These are phyloP conservation scores for Stropharia rugosoannulata DNA, from an alignment of 768 basidiomycete species.

Conservation along the genomic window DNA sequence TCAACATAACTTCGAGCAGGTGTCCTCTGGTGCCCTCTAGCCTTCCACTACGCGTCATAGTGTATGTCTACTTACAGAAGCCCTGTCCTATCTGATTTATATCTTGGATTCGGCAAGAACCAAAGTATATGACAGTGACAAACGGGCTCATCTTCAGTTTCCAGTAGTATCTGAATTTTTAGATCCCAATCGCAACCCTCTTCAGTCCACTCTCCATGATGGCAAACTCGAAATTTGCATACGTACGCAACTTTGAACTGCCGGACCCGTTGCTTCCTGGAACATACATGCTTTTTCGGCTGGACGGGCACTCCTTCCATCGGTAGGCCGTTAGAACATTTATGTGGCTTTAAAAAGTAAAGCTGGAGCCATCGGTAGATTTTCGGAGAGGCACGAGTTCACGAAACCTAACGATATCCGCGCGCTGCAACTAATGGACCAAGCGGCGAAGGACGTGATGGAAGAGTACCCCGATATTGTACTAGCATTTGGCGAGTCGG, in stretches of 20 bases:
- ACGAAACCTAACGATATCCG: conserved; percentile 89
- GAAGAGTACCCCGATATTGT: conserved; percentile 79
- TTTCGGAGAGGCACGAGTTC: conserved; percentile 83
- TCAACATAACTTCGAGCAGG: no score
- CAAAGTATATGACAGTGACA: no score
- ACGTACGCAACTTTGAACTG: conserved; percentile 87
- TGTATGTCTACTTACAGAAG: no score
- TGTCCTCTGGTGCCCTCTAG: no score
- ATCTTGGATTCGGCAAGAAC: no score
- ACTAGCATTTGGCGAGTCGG: conserved; percentile 93
- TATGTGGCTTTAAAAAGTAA: background rate
- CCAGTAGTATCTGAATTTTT: no score
- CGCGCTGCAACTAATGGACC: conserved; percentile 90
- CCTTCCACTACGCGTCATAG: no score
- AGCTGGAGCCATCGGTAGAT: conserved; percentile 44
- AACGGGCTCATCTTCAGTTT: no score
- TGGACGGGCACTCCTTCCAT: conserved; percentile 95
- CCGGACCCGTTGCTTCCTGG: conserved; percentile 84
- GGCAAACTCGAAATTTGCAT: conserved; percentile 92
- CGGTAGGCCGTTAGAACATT: conserved; percentile 45
- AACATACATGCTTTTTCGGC: conserved; percentile 80
- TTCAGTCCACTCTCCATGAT: conserved; percentile 37
- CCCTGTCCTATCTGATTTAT: no score
- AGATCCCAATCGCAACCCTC: no score
- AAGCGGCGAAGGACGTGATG: conserved; percentile 82